Evolutionary conservation across 176 grass and related monocot genomes (phyloP), one percentile per base, ranked within the genome.

Genomic region (Bolboschoenus planiculmis): DNA sequence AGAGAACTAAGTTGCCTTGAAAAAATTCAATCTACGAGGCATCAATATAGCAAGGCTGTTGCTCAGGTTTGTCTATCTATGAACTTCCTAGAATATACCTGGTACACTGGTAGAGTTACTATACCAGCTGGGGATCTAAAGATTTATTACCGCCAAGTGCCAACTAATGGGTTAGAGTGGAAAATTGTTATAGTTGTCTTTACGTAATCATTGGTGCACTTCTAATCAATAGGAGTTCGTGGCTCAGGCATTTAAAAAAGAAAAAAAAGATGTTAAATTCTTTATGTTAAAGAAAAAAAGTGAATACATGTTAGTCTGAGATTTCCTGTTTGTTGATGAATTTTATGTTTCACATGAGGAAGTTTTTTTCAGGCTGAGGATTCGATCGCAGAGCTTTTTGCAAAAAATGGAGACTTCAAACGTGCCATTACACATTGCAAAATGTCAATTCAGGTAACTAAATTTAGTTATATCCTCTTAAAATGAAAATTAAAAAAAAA

Each of bases 31-130:
- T 92, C 81, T 67, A 23, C 93, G 65, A 91, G 87, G 72, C 95
- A 98, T 78, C 90, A 81, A 78, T 93, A 98, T 88, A 91, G 95
- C 90, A 98, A 87, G 74, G 68, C 34, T 86, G 81, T 94, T 85
- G 92, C 92, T 29, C 83, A 98, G 95, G 95, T 98, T 63, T 80
- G 63, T 54, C 5, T 89, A 3, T 46, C n/a, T 50, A 39, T 67
- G 35, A 44, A 81, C 10, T 81, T 26, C 48, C 37, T 0, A 62
- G 2, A 80, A 59, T 34, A 80, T 65, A 65, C 29, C 13, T 65
- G 29, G 26, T 34, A 65, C 61, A 0, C 5, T 2, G n/a, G n/a
- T 24, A 59, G 21, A 43, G 13, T 44, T 44, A 72, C 2, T 72
- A 72, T 72, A 72, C 37, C 2, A 13, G 37, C 10, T 44, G 39